These are phyloP conservation scores for Luffa acutangula DNA, from an alignment of 306 rosid species.

Conservation along the genomic window DNA sequence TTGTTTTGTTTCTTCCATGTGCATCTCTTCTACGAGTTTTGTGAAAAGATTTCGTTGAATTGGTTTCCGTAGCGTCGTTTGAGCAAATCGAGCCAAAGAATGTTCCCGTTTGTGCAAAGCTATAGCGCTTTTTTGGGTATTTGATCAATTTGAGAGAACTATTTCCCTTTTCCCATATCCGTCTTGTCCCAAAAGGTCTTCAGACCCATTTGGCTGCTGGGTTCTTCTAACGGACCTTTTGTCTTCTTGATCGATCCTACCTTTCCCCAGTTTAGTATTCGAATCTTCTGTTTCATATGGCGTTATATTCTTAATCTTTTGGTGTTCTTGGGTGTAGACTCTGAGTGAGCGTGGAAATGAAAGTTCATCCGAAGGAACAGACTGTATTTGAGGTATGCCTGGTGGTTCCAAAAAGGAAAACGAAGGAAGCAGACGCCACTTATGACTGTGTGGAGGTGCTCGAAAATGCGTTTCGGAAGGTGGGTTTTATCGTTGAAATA, in stretches of 20 bases:
- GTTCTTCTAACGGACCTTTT: slow-evolving; percentile 1
- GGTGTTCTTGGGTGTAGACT: slow-evolving; percentile 8
- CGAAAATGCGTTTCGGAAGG: slow-evolving; percentile 41
- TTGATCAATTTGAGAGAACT: not conserved
- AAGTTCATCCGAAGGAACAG: slow-evolving; percentile 26
- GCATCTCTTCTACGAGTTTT: not conserved
- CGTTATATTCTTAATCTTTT: not conserved
- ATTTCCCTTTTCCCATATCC: not conserved
- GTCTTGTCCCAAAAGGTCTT: not conserved
- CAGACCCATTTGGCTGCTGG: not conserved
- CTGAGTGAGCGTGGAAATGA: slow-evolving; percentile 31
- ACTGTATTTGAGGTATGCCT: slow-evolving; percentile 68
- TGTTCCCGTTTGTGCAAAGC: not conserved
- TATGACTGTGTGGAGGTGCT: slow-evolving; percentile 46
- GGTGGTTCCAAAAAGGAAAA: slow-evolving; percentile 57
- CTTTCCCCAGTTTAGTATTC: not conserved
- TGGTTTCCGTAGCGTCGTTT: not conserved
- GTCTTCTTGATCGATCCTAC: slow-evolving; percentile 2
- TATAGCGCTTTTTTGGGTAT: not conserved
- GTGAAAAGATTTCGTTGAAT: not conserved
- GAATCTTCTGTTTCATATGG: not conserved
- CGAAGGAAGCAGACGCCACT: slow-evolving; percentile 27
- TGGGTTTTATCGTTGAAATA: slow-evolving; percentile 62
- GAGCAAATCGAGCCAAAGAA: not conserved
- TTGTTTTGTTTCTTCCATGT: not conserved